A percentile compares a stretch with the other conserved stretches of the same genome.
phyloP scores from a whole-genome alignment of 2,329 filamentous ascomycete species.

The Epichloe baconii region DNA sequence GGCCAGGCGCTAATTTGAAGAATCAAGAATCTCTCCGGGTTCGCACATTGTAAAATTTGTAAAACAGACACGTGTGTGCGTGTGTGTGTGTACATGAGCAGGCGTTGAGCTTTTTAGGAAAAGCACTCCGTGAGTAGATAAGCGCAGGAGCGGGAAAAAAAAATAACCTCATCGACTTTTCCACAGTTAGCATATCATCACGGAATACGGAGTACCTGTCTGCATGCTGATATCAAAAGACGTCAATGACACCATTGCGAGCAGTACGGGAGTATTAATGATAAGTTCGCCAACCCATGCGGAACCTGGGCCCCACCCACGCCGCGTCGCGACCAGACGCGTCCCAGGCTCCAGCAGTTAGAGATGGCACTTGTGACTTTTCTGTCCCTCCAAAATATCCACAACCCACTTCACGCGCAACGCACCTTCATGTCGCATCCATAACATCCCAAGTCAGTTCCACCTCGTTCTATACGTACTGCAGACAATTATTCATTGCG shows the following conservation, averaged over 20 bases:
- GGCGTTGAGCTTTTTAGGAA: neutral
- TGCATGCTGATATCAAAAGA: neutral
- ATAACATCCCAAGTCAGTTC: neutral
- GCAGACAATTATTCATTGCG: neutral
- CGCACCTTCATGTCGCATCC: neutral
- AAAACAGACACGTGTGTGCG: neutral
- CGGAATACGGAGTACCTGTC: too few species aligned
- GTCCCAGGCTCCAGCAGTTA: constrained; percentile 3
- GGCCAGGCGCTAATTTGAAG: constrained; percentile 60
- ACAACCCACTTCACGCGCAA: neutral
- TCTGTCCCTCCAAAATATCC: constrained; percentile 8
- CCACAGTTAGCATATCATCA: too few species aligned
- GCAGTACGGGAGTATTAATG: too few species aligned
- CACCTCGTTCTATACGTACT: neutral
- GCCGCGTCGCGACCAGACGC: constrained; percentile 17
- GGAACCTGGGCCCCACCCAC: neutral
- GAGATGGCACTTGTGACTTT: constrained; percentile 6
- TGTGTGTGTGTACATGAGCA: constrained; percentile 2
- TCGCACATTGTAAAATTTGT: constrained; percentile 33
- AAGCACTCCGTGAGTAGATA: neutral
- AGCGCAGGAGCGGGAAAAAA: neutral
- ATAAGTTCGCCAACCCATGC: too few species aligned
- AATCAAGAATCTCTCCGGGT: neutral
- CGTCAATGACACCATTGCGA: neutral
- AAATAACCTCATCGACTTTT: too few species aligned